Base-by-base conservation (phyloP, 176 grass and related monocot species). In the Puccinellia tenuiflora region DNA sequence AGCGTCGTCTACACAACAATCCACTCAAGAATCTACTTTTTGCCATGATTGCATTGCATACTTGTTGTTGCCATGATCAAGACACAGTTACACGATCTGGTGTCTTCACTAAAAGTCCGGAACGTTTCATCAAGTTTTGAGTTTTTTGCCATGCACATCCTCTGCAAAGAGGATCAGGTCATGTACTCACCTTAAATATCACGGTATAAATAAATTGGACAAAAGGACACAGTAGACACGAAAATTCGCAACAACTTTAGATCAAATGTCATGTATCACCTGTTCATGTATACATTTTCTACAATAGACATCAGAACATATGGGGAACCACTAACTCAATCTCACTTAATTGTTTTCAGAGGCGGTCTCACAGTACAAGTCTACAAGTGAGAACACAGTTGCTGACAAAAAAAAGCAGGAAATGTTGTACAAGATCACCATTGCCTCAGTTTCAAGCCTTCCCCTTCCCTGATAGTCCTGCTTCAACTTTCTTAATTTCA, bases 401-500 rank as follows among this genome's bases (percentile, higher is more conserved):
- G 68, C 82, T 17, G 34, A 80, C 15, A 54, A 78, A 47, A 78
- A 47, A n/a, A 74, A 74, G 64, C 20, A 60, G 78, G 73, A 79
- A 86, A 70, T 74, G 78, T 73, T 60, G 81, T 77, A 90, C 85
- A 85, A 33, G 72, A 53, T 39, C 37, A 66, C 46, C 37, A 66
- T 24, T 68, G 72, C 43, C 85, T 83, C 47, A 46, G 31, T 61
- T 35, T 90, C 79, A 93, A 6, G 75, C 53, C 80, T 83, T 88
- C 13, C 73, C 79, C 90, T 77, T 92, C 47, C 80, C 85, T 16
- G 88, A 74, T 77, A 96, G 64, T 55, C 93, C 91, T 54, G 91
- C 85, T 86, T 99, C 97, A 3, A 94, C 97, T 89, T 96, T 96
- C 86, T 90, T 99, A 43, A 99, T 96, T 79, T 99, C 97, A 85